Conservation (phyloP, 1,139 yeast genomes). For the Kurtzmaniella quercitrusa region DNA sequence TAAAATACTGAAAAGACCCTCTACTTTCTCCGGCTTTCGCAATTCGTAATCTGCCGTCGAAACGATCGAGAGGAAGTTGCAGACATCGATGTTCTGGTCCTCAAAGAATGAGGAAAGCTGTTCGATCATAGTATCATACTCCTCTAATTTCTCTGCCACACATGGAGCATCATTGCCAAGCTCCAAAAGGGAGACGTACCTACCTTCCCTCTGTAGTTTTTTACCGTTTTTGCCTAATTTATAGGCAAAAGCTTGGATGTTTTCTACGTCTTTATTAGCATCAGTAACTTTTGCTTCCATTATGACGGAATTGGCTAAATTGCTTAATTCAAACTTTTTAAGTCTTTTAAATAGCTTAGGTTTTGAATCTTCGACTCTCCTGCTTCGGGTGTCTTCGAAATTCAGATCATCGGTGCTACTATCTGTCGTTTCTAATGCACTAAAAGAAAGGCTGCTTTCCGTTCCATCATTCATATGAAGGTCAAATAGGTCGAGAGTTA, state of each 20-base stretch:
- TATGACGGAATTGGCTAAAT: conserved; percentile 1
- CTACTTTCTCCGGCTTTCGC: conserved; percentile 8
- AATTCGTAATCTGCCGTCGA: background rate
- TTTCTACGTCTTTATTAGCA: conserved; percentile 10
- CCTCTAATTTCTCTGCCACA: conserved; percentile 28
- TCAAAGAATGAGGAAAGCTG: conserved; percentile 39
- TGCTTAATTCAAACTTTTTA: background rate
- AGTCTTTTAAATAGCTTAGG: conserved; percentile 3
- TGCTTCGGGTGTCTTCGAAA: background rate
- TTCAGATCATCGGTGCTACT: background rate
- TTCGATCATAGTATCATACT: conserved; percentile 47
- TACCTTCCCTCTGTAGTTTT: background rate
- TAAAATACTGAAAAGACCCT: conserved; percentile 9
- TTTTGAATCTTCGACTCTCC: background rate
- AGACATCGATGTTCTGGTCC: conserved; percentile 18
- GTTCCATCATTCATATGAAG: background rate
- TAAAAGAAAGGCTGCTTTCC: background rate
- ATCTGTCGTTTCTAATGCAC: background rate
- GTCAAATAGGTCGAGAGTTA: conserved; percentile 9
- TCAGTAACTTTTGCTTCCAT: conserved; percentile 5
- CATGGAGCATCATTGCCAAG: conserved; percentile 21
- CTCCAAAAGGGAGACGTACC: conserved; percentile 19
- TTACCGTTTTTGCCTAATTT: conserved; percentile 23
- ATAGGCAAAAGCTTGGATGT: conserved; percentile 28
- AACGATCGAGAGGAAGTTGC: conserved; percentile 1